Evolutionary conservation across 148 eudicot genomes (phyloP).

Genomic region (Fagopyrum esculentum): DNA sequence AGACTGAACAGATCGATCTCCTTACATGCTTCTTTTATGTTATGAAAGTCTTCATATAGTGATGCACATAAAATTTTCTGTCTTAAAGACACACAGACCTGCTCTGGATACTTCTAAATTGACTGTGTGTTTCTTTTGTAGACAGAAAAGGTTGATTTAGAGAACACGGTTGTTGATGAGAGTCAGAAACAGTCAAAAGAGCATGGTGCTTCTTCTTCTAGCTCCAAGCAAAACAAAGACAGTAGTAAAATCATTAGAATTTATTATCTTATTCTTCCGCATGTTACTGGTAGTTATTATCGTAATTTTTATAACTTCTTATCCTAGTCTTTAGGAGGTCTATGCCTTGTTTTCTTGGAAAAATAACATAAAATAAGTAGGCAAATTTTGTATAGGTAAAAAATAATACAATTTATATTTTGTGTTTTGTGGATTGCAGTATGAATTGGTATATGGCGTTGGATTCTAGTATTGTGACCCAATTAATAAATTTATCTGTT

Average conservation of each 20-base stretch:
- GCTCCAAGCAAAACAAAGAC: constrained; percentile 57
- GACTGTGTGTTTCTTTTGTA: constrained; percentile 20
- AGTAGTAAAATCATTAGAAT: constrained; percentile 41
- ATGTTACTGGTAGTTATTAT: not conserved
- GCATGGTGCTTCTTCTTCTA: constrained; percentile 39
- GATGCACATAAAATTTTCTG: not conserved
- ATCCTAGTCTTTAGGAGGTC: not conserved
- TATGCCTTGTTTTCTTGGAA: no score
- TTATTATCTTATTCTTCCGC: no score
- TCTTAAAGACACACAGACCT: not conserved
- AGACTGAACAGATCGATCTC: not conserved
- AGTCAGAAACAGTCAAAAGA: constrained; percentile 77
- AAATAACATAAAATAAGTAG: no score
- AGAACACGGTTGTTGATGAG: constrained; percentile 95
- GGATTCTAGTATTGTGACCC: no score
- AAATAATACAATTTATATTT: no score
- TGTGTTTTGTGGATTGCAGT: no score
- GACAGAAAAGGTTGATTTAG: constrained; percentile 96
- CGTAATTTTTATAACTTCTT: not conserved
- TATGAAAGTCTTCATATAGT: not conserved
- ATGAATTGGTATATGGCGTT: no score
- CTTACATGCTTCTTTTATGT: not conserved
- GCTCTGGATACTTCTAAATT: not conserved
- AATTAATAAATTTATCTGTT: no score
- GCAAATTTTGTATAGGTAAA: no score